Evolutionary conservation across 805 yeast genomes (phyloP).

Genomic region (Saccharomycopsis fodiens): DNA sequence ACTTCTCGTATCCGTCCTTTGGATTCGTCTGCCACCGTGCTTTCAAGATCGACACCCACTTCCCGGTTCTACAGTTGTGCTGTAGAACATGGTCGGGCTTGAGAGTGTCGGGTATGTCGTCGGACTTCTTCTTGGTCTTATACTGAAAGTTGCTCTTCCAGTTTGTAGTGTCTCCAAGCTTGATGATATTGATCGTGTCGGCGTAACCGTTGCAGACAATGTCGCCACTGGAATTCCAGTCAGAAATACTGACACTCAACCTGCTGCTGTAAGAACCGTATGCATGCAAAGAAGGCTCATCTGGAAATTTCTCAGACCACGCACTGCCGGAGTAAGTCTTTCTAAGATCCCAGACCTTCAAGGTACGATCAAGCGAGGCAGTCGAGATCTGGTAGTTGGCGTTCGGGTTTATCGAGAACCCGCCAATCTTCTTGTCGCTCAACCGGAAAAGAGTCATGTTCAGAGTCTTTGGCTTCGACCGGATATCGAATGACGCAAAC

Average conservation of each 20-base stretch:
- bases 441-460: slow-evolving; percentile 42
- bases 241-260: slow-evolving; percentile 76
- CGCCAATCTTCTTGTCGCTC: slow-evolving; percentile 89
- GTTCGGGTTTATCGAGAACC: slow-evolving; percentile 72
- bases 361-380: slow-evolving; percentile 79
- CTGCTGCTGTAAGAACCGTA: slow-evolving; percentile 52
- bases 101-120: slow-evolving; percentile 30
- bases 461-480: slow-evolving; percentile 37
- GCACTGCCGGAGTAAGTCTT: slow-evolving; percentile 32
- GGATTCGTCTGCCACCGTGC: slow-evolving; percentile 81
- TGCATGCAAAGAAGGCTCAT: slow-evolving; percentile 34
- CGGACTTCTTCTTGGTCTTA: slow-evolving; percentile 4
- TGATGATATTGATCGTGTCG: slow-evolving; percentile 70
- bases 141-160: slow-evolving; percentile 2
- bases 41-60: slow-evolving; percentile 92
- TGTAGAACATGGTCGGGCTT: slow-evolving; percentile 56
- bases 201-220: slow-evolving; percentile 93
- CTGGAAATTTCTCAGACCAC: slow-evolving; percentile 44
- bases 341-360: slow-evolving; percentile 85
- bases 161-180: slow-evolving; percentile 31
- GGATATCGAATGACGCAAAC: slow-evolving; percentile 63
- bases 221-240: slow-evolving; percentile 63
- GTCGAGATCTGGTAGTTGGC: slow-evolving; percentile 65
- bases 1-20: slow-evolving; percentile 64
- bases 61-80: slow-evolving; percentile 94